Evolutionary conservation across 208 protist genomes (phyloP), one percentile per base, ranked within the genome.

Genomic region (Leishmania major): DNA sequence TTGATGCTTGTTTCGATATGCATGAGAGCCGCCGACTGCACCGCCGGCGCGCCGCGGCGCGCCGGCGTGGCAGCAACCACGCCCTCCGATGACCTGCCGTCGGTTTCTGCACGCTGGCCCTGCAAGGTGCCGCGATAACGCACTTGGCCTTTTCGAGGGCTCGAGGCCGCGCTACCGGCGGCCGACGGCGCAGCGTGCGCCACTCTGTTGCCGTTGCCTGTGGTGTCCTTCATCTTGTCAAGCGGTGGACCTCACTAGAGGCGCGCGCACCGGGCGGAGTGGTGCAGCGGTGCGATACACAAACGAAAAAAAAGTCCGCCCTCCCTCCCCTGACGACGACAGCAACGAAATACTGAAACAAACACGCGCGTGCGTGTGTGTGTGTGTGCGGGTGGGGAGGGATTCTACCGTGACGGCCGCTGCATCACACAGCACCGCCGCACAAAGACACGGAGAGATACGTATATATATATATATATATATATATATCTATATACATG

Each of bases 31-130:
- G 45, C 73, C 10, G 77, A 66, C 57, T 85, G 82, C n/a, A 35
- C 47, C 1, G 53, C 59, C 64, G 79, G 77, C 47, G 72, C 55
- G 40, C 79, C 53, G 51, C 67, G 53, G 7, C 75, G 71, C 13
- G 73, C 78, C 53, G 77, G 51, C 77, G 80, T 80, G 31, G 74
- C 83, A 0, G 77, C 59, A 7, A 71, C 31, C 3, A 67, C 82
- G 0, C 40, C 37, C 10, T 11, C 11, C 11, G 83, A 86, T 8
- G 83, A 67, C 76, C 28, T 10, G 25, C 80, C 83, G 66, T 79
- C 31, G 1, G 53, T 28, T 45, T 82, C 78, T 1, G 71, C 53
- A 77, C 82, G 78, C 57, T 86, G 78, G 2, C 40, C 10, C 7
- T 35, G 62, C 19, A 53, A 62, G 43, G 10, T 8, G 53, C 7